Percentiles rank a stretch among this genome's conserved stretches.
phyloP scores from a whole-genome alignment of 2,329 filamentous ascomycete genomes.

The Arachnopeziza araneosa region DNA sequence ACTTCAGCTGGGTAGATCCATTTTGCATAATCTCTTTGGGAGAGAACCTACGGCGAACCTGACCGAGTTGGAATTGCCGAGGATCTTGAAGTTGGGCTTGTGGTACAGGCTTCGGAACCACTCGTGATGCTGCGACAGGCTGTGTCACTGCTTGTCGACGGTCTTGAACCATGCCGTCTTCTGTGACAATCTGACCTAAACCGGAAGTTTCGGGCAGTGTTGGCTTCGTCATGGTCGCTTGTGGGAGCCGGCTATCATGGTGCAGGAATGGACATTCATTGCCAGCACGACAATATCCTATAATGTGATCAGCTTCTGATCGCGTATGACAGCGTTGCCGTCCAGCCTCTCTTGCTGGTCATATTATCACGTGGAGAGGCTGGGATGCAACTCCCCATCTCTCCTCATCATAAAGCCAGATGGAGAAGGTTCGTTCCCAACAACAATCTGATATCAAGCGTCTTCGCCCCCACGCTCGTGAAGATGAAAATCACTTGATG shows the following conservation, averaged over 20 bases:
- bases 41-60: constrained; percentile 62
- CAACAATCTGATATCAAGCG: constrained; percentile 10
- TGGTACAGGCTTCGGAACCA: constrained; percentile 62
- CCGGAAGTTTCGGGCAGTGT: constrained; percentile 10
- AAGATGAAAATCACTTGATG: constrained; percentile 26
- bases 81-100: constrained; percentile 60
- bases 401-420: constrained; percentile 15
- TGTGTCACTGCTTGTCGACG: constrained; percentile 31
- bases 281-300: constrained; percentile 45
- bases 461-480: constrained; percentile 13
- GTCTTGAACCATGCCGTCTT: constrained; percentile 23
- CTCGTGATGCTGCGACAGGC: constrained; percentile 35
- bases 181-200: constrained; percentile 8
- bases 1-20: constrained; percentile 47
- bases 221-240: constrained; percentile 3
- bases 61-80: constrained; percentile 67
- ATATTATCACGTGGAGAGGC: constrained; percentile 24
- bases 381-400: constrained; percentile 7
- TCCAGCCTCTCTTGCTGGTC: constrained; percentile 7
- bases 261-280: constrained; percentile 46
- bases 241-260: constrained; percentile 29
- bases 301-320: constrained; percentile 26
- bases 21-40: constrained; percentile 37
- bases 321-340: constrained; percentile 12
- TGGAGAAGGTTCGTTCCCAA: constrained; percentile 8